phyloP scores from a whole-genome alignment of 306 rosid genomes.

The Carpinus fangiana region DNA sequence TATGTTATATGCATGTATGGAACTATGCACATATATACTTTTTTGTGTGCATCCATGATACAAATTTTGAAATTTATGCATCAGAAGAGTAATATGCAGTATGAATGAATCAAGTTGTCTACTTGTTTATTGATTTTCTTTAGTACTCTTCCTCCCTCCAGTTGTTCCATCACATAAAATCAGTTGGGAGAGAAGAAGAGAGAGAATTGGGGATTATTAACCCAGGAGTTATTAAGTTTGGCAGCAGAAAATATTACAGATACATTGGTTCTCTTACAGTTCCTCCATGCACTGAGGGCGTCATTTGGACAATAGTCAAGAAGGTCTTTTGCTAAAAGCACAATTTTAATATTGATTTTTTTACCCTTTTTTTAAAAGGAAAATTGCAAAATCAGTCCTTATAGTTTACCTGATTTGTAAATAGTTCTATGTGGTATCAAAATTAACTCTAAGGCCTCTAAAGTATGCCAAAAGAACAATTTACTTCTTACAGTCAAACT shows the following conservation, averaged over 20 bases:
- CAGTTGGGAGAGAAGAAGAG: conserved; percentile 36
- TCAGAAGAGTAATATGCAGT: not conserved
- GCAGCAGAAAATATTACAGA: conserved; percentile 64
- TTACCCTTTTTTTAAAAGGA: not conserved
- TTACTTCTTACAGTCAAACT: no score
- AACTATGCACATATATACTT: not conserved
- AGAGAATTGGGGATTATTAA: conserved; percentile 52
- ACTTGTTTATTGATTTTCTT: not conserved
- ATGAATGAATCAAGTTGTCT: not conserved
- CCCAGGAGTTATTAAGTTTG: conserved; percentile 54
- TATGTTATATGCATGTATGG: not conserved
- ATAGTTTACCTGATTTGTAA: no score
- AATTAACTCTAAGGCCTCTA: no score
- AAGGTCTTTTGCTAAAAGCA: conserved; percentile 44
- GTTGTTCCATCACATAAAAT: conserved; percentile 45
- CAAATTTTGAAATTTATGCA: not conserved
- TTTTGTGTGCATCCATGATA: not conserved
- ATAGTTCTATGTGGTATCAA: no score
- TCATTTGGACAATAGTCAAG: conserved; percentile 60
- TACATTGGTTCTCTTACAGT: conserved; percentile 75
- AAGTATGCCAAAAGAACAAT: no score
- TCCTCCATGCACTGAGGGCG: conserved; percentile 85
- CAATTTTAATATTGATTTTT: not conserved
- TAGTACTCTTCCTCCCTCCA: not conserved
- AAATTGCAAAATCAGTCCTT: no score